A percentile compares a stretch with the other conserved stretches of the same genome.
These are phyloP conservation scores for Linum usitatissimum DNA, from an alignment of 345 rosid genomes.

Conservation along the genomic window DNA sequence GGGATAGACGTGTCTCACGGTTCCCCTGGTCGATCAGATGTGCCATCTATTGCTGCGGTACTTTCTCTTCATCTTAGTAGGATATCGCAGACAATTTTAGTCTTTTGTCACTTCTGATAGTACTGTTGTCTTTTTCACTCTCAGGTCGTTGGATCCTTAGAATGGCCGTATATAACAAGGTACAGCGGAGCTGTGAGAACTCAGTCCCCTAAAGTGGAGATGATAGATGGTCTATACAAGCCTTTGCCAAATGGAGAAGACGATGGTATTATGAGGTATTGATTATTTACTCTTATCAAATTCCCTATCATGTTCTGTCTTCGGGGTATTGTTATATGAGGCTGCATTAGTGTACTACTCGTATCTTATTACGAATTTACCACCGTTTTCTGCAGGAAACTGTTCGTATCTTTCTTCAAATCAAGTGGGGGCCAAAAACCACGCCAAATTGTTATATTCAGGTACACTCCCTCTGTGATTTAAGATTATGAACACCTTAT, in stretches of 20 bases:
- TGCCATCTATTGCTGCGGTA: slow-evolving; percentile 25
- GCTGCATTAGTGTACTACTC: neutral
- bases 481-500: no score
- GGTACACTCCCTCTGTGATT: no score
- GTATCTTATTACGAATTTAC: neutral
- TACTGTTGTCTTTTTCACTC: neutral
- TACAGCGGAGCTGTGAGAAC: slow-evolving; percentile 19
- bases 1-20: slow-evolving; percentile 26
- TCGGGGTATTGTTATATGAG: no score
- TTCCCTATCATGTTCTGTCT: no score
- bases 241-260: neutral
- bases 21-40: slow-evolving; percentile 18
- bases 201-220: slow-evolving; percentile 22
- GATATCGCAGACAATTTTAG: no score
- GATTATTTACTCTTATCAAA: no score
- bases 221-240: slow-evolving; percentile 16
- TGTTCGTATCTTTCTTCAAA: neutral
- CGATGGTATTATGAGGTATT: slow-evolving; percentile 18
- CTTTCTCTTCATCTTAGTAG: slow-evolving; percentile 5
- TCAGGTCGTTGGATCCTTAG: slow-evolving; percentile 19
- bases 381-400: neutral
- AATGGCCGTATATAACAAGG: slow-evolving; percentile 15
- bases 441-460: neutral
- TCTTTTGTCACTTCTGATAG: neutral
- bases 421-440: neutral